These are phyloP conservation scores for Mollisia scopiformis DNA, from an alignment of 2,329 filamentous ascomycete species.

Conservation along the genomic window DNA sequence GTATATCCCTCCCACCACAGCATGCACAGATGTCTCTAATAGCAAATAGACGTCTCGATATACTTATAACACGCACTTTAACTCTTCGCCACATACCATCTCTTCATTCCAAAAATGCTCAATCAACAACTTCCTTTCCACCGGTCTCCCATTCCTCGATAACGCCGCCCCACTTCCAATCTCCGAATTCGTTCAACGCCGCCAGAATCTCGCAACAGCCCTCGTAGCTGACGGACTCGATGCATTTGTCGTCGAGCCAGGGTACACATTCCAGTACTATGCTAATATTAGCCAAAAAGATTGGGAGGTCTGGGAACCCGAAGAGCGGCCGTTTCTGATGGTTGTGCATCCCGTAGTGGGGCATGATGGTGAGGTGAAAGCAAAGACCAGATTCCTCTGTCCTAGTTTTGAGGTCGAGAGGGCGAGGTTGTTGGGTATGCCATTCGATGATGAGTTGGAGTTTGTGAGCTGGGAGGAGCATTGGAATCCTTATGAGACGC, in stretches of 20 bases:
- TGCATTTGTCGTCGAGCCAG: constrained; percentile 65
- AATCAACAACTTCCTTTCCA: constrained; percentile 48
- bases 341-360: constrained; percentile 51
- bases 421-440: constrained; percentile 61
- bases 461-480: constrained; percentile 66
- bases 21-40: background rate
- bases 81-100: constrained; percentile 9
- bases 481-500: constrained; percentile 63
- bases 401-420: constrained; percentile 64
- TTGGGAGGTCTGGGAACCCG: constrained; percentile 68
- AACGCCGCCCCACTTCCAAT: constrained; percentile 49
- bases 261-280: constrained; percentile 67
- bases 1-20: constrained; percentile 7
- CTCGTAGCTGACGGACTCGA: constrained; percentile 54
- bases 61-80: constrained; percentile 1
- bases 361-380: constrained; percentile 45
- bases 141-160: constrained; percentile 54
- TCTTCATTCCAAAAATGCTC: constrained; percentile 50
- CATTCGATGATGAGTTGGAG: constrained; percentile 50
- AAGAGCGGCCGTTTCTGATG: constrained; percentile 67
- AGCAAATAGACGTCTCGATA: constrained; percentile 4
- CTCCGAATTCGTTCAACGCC: constrained; percentile 56
- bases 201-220: constrained; percentile 58
- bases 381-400: constrained; percentile 60
- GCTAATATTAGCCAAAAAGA: constrained; percentile 62